These are phyloP conservation scores for Ophiostoma sp. DNA, from an alignment of 2,329 filamentous ascomycete genomes.

Conservation along the genomic window DNA sequence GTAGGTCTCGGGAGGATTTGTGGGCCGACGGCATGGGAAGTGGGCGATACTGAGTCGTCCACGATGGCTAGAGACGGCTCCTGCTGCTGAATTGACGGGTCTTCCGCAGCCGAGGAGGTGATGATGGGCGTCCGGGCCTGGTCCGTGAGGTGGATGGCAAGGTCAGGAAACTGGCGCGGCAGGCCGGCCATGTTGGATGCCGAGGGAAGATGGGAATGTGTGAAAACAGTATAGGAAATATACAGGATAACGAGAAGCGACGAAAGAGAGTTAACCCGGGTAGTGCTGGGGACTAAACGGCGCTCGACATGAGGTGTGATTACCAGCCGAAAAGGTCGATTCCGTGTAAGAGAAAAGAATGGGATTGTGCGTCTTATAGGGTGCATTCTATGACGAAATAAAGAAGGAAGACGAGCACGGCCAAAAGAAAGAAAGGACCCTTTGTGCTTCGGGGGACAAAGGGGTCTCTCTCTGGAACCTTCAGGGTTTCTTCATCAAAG, in stretches of 20 bases:
- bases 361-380: constrained; percentile 6
- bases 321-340: background rate
- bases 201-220: background rate
- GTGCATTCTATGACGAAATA: background rate
- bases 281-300: too few relatives aligned
- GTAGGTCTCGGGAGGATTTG: constrained; percentile 15
- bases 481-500: background rate
- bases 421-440: background rate
- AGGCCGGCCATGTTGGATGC: constrained; percentile 36
- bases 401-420: background rate
- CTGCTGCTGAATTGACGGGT: background rate
- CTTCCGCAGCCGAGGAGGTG: constrained; percentile 36
- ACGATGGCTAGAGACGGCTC: background rate
- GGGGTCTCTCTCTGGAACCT: background rate
- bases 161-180: constrained; percentile 45
- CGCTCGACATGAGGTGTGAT: background rate
- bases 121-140: constrained; percentile 52
- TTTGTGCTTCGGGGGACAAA: background rate
- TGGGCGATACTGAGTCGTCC: background rate
- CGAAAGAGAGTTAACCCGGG: too few relatives aligned
- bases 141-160: constrained; percentile 54
- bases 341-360: constrained; percentile 3
- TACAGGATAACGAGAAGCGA: too few relatives aligned
- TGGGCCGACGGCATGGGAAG: background rate
- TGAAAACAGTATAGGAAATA: background rate